phyloP scores from a whole-genome alignment of 495 filamentous ascomycete species.

The Choiromyces venosus region DNA sequence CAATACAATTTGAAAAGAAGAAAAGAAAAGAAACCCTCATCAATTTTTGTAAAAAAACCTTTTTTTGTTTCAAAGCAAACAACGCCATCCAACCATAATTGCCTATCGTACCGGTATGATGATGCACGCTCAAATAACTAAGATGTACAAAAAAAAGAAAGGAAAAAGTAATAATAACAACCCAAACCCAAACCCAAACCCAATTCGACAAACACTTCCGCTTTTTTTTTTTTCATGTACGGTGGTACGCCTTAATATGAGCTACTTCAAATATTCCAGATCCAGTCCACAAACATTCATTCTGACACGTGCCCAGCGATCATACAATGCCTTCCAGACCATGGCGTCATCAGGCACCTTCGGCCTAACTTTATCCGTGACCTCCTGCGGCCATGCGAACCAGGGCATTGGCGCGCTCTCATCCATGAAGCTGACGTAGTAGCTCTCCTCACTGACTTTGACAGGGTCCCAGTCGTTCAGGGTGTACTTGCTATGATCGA shows the following conservation, averaged over 20 bases:
- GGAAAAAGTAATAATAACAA: neutral
- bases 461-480: conserved; percentile 60
- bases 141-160: neutral
- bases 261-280: conserved; percentile 23
- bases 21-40: neutral
- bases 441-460: conserved; percentile 58
- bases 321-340: conserved; percentile 47
- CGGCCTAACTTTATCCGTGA: conserved; percentile 43
- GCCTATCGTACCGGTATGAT: neutral
- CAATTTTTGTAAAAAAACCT: neutral
- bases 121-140: neutral
- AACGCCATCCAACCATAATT: neutral
- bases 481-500: conserved; percentile 57
- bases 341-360: conserved; percentile 44
- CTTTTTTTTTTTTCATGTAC: too few species aligned
- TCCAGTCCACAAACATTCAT: conserved; percentile 45
- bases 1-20: neutral
- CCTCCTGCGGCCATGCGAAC: conserved; percentile 44
- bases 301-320: conserved; percentile 39
- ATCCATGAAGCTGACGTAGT: conserved; percentile 75
- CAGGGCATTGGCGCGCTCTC: conserved; percentile 48
- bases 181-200: neutral
- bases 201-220: neutral
- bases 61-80: neutral
- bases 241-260: neutral